Base-by-base conservation (phyloP, 108 stramenopile genomes). In the Cyclotella cryptica region DNA sequence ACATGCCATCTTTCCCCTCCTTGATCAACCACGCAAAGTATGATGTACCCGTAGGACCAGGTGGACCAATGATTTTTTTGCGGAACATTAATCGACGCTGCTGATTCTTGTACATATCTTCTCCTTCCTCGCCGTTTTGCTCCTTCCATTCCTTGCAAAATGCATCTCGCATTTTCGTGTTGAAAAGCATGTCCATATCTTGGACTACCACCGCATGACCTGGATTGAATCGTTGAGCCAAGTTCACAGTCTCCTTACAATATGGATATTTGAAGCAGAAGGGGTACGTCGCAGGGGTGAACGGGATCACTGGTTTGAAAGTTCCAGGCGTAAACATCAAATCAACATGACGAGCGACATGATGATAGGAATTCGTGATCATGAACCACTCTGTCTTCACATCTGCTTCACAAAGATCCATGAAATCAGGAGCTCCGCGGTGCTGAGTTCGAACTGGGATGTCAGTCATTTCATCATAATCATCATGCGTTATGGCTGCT, bases 331-430 rank as follows among this genome's bases (percentile, higher is more conserved):
- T 72, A 52, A 89, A 89, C 90, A 91, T 89, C 18, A 89, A 46
- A 60, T 87, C 85, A 14, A 91, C 81, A 44, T 91, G 84, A 41
- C 79, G 65, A 44, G 85, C 64, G n/a, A 91, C 84, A 39, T 85
- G 79, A 74, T 88, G 85, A 49, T 86, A 91, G 0, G 88, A 89
- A 77, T 89, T 89, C 11, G 90, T 89, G 0, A 88, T 80, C 87
- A 88, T 89, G 70, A 91, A 89, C 90, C 90, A 91, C 3, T 81
- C 78, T 4, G 88, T 91, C 49, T 76, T 71, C 17, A 91, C 75
- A 28, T 81, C 78, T 18, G 87, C 90, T 21, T 86, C 87, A 53
- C 90, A 91, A 6, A 91, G 71, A 62, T 91, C 90, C 81, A 88
- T 85, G 44, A 76, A 85, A 71, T 85, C 87, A 13, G 86, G 86